Conservation (phyloP, 352 stramenopile species). For the Pythium myriotylum region DNA sequence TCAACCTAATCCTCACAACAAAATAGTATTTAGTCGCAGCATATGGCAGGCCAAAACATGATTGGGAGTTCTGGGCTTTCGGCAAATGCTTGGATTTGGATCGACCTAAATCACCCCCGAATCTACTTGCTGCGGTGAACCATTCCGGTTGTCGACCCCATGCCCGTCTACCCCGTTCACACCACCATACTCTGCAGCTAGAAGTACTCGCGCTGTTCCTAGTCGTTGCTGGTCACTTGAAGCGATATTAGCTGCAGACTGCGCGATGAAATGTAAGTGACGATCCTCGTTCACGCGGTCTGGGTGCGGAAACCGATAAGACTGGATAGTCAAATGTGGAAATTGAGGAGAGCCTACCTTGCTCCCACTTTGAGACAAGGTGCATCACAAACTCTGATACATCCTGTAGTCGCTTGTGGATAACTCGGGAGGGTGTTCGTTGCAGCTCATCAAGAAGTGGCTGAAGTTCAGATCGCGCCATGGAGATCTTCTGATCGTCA, state of each 20-base stretch:
- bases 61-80: too few species aligned
- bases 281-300: conserved; percentile 29
- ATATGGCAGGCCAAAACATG: too few species aligned
- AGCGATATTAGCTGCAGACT: conserved; percentile 19
- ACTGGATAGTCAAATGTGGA: too few species aligned
- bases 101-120: conserved; percentile 13
- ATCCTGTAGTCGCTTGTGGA: conserved; percentile 77
- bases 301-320: too few species aligned
- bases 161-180: conserved; percentile 13
- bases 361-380: conserved; percentile 69
- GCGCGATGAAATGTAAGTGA: conserved; percentile 28
- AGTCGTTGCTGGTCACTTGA: conserved; percentile 12
- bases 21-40: background rate
- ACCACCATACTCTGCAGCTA: conserved; percentile 6
- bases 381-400: conserved; percentile 77
- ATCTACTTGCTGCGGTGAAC: conserved; percentile 1
- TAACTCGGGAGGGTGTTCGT: conserved; percentile 58
- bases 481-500: conserved; percentile 65
- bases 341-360: conserved; percentile 38
- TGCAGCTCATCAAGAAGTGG: conserved; percentile 63
- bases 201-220: conserved; percentile 4
- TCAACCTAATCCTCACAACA: background rate
- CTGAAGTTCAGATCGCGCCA: conserved; percentile 59
- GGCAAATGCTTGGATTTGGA: background rate
- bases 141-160: conserved; percentile 5